A percentile compares a stretch with the other conserved stretches of the same genome.
Conservation (phyloP, 2,329 filamentous ascomycete genomes). For the Acephala macrosclerotiorum region DNA sequence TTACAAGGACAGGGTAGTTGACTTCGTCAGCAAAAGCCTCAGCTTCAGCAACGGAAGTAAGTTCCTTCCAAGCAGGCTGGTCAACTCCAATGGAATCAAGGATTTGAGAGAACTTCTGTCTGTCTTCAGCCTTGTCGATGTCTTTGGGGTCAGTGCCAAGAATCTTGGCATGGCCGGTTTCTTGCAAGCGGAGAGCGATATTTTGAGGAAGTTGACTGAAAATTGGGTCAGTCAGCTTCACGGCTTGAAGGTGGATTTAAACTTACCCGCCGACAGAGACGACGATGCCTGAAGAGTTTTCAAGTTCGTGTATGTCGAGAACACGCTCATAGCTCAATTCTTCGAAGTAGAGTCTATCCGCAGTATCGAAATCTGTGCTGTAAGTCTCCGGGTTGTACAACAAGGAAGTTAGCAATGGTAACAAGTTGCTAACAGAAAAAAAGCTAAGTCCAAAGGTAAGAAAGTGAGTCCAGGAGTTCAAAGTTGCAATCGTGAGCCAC, state of each 20-base stretch:
- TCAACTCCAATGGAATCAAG: constrained; percentile 96
- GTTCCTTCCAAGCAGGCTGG: constrained; percentile 97
- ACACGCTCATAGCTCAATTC: constrained; percentile 91
- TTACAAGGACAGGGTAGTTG: constrained; percentile 82
- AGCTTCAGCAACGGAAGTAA: constrained; percentile 88
- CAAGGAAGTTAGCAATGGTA: constrained; percentile 22
- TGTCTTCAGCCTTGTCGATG: constrained; percentile 97
- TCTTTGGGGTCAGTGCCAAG: constrained; percentile 92
- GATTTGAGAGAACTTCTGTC: constrained; percentile 98
- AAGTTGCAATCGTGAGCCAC: background rate
- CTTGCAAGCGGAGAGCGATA: constrained; percentile 92
- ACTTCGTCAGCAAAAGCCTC: constrained; percentile 85
- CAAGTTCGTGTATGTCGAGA: no score
- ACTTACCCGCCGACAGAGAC: constrained; percentile 4
- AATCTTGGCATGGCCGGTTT: constrained; percentile 81
- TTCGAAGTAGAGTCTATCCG: constrained; percentile 95
- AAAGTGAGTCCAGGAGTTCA: background rate
- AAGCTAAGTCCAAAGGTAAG: background rate
- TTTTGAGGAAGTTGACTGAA: constrained; percentile 95
- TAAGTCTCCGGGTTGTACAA: constrained; percentile 67
- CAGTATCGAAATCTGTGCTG: constrained; percentile 84
- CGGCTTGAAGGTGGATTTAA: constrained; percentile 74
- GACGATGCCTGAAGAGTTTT: background rate
- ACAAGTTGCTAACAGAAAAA: constrained; percentile 4
- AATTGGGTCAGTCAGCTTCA: constrained; percentile 90